Conservation (phyloP, 352 stramenopile species). For the Phytophthora ramorum region DNA sequence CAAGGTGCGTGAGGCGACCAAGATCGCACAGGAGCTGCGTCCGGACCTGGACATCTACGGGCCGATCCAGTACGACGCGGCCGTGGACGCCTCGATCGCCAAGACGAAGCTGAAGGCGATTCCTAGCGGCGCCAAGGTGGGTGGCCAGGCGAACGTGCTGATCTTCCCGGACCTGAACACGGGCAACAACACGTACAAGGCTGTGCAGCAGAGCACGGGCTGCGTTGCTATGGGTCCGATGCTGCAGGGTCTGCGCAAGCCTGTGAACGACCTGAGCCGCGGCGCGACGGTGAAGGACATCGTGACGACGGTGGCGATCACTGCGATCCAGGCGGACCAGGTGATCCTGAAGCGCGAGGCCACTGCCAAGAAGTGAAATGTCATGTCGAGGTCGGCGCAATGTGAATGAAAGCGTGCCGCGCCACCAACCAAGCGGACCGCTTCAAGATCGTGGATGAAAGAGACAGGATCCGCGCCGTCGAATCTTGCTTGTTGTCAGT, state of each 20-base stretch:
- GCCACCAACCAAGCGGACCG: constrained; percentile 7
- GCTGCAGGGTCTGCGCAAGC: constrained; percentile 88
- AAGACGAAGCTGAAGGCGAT: constrained; percentile 83
- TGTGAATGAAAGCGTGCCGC: constrained; percentile 12
- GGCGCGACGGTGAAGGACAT: constrained; percentile 91
- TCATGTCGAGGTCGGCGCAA: neutral
- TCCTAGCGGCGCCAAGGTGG: constrained; percentile 64
- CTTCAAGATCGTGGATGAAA: neutral
- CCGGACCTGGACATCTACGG: constrained; percentile 86
- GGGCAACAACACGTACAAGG: constrained; percentile 93
- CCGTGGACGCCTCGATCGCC: constrained; percentile 77
- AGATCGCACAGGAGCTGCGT: constrained; percentile 68
- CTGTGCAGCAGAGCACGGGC: constrained; percentile 80
- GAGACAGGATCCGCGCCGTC: neutral
- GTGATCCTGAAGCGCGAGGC: constrained; percentile 46
- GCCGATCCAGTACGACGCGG: constrained; percentile 89
- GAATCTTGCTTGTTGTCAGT: constrained; percentile 28
- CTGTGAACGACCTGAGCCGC: constrained; percentile 91
- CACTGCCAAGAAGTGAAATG: constrained; percentile 9
- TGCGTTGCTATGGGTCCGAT: constrained; percentile 89
- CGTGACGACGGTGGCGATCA: constrained; percentile 90
- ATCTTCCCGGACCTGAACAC: constrained; percentile 91
- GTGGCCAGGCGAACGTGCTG: constrained; percentile 84
- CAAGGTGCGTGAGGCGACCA: constrained; percentile 84
- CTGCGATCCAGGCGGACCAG: constrained; percentile 86